Evolutionary conservation across 805 yeast species (phyloP).

Genomic region (Starmerella powellii): DNA sequence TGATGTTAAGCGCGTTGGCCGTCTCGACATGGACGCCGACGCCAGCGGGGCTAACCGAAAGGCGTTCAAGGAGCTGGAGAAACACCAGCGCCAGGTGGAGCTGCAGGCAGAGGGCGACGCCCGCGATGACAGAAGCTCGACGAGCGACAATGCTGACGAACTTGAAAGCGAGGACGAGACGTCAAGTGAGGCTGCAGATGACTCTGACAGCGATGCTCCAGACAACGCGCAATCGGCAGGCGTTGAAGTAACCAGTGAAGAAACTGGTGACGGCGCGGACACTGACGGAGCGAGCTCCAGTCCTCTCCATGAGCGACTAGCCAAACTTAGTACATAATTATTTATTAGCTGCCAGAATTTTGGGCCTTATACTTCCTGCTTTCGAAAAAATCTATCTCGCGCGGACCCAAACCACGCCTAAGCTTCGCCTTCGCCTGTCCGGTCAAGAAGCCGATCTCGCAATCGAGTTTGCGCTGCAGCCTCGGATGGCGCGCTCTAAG

Average conservation of each 20-base stretch:
- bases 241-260: no score
- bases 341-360: neutral
- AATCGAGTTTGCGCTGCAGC: no score
- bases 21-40: constrained; percentile 72
- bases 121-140: constrained; percentile 28
- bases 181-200: no score
- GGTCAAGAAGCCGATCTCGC: no score
- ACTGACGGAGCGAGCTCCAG: no score
- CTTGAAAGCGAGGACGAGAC: constrained; percentile 15
- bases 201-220: no score
- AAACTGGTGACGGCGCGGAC: no score
- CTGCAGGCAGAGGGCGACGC: constrained; percentile 28
- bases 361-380: neutral
- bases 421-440: no score
- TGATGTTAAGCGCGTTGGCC: constrained; percentile 56
- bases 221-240: no score
- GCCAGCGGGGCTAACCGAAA: constrained; percentile 68
- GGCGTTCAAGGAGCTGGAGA: constrained; percentile 55
- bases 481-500: no score
- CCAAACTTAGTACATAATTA: neutral
- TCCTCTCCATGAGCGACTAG: neutral
- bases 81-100: constrained; percentile 42
- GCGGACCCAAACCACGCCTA: no score
- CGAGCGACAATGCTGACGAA: constrained; percentile 31
- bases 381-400: no score